Percentiles rank a stretch among this genome's conserved stretches.
Conservation (phyloP, 352 stramenopile genomes). For the Hyaloperonospora brassicae region DNA sequence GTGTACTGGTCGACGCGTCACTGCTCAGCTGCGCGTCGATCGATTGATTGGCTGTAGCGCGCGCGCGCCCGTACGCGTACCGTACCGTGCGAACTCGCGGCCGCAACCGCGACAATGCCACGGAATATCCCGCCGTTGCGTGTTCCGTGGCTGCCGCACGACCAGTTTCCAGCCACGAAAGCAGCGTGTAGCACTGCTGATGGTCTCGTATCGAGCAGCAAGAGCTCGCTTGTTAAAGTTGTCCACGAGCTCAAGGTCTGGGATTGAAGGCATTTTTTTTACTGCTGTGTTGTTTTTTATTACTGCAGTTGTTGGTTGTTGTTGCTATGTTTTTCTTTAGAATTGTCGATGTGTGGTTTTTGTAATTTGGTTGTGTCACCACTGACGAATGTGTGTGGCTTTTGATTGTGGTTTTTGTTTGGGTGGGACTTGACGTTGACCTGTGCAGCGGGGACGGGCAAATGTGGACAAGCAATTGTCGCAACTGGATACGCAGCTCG, state of each 20-base stretch:
- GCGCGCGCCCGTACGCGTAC: conserved; percentile 8
- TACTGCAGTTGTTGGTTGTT: background rate
- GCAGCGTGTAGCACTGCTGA: conserved; percentile 38
- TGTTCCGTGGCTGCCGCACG: conserved; percentile 59
- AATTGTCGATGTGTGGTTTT: background rate
- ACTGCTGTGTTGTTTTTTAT: background rate
- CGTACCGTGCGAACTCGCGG: too few relatives aligned
- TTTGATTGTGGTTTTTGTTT: too few relatives aligned
- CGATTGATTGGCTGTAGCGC: too few relatives aligned
- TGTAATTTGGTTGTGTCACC: too few relatives aligned
- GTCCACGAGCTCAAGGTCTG: conserved; percentile 54
- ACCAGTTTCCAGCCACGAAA: conserved; percentile 56
- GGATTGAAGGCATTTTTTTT: background rate
- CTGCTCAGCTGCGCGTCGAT: background rate
- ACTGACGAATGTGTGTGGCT: too few relatives aligned
- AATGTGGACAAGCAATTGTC: conserved; percentile 50
- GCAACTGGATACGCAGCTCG: conserved; percentile 52
- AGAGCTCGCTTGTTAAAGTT: conserved; percentile 42
- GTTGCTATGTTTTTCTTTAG: background rate
- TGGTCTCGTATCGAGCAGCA: conserved; percentile 41
- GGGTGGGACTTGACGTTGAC: too few relatives aligned
- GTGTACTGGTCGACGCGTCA: background rate
- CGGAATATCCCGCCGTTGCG: conserved; percentile 33
- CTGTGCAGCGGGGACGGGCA: conserved; percentile 35
- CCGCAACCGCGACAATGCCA: conserved; percentile 5